Conservation (phyloP, 2,329 filamentous ascomycete species). For the Colletotrichum sp. region DNA sequence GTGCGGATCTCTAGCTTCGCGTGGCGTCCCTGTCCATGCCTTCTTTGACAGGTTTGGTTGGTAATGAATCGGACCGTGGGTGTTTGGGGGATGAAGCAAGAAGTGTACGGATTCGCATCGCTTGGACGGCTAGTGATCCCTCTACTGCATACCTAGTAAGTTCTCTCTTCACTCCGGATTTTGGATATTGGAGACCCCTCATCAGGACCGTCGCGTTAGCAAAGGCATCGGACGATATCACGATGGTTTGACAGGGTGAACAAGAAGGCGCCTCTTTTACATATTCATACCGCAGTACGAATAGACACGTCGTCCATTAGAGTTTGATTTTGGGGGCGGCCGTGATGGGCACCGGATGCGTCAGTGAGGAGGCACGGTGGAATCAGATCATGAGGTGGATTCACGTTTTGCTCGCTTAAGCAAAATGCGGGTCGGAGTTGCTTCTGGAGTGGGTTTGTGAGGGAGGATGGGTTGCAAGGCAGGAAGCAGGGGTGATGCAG, state of each 20-base stretch:
- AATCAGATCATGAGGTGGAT: constrained; percentile 17
- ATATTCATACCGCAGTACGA: neutral
- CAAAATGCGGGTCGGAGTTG: neutral
- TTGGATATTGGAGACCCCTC: neutral
- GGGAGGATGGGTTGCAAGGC: neutral
- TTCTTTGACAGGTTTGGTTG: neutral
- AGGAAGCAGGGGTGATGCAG: neutral
- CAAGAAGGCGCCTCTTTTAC: neutral
- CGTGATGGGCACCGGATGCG: constrained; percentile 2
- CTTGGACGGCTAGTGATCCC: neutral
- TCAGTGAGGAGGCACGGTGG: neutral
- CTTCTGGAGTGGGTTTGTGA: neutral
- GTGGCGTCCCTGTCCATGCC: neutral
- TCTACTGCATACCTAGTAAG: neutral
- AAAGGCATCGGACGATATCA: neutral
- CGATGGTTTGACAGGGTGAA: neutral
- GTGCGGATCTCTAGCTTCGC: neutral
- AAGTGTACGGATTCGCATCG: neutral
- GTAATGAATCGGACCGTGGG: neutral
- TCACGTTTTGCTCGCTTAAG: neutral
- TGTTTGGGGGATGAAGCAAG: neutral
- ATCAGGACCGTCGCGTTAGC: neutral
- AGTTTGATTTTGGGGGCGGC: neutral
- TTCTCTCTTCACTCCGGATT: neutral
- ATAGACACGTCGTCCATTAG: neutral